phyloP scores from a whole-genome alignment of 2,329 filamentous ascomycete genomes.

The Gaeumannomyces sp. region DNA sequence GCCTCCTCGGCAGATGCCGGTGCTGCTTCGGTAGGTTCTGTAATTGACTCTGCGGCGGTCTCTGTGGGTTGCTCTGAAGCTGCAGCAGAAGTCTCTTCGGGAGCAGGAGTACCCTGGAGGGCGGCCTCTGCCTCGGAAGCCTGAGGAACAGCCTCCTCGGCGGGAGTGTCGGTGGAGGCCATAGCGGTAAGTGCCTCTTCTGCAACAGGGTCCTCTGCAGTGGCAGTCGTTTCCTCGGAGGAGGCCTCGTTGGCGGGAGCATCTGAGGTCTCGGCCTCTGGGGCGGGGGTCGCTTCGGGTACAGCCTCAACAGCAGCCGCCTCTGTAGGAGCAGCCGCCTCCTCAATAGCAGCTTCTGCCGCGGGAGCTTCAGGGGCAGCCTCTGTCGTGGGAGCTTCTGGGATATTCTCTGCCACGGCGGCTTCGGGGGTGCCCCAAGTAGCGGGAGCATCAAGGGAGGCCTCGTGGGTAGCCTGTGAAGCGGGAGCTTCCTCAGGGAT shows the following conservation, averaged over 20 bases:
- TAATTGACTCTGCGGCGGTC: conserved; percentile 6
- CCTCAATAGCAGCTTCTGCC: background rate
- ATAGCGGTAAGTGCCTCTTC: conserved; percentile 9
- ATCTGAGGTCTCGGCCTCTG: background rate
- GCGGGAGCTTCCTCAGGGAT: background rate
- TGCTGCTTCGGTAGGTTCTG: background rate
- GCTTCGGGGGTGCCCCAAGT: too few species aligned
- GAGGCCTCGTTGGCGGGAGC: background rate
- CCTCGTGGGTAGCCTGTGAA: too few species aligned
- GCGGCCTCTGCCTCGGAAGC: background rate
- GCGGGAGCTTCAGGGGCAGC: background rate
- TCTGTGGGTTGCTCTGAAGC: conserved; percentile 11
- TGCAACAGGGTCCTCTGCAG: conserved; percentile 1
- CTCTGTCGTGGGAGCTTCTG: background rate
- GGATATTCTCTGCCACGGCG: background rate
- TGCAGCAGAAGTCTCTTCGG: conserved; percentile 11
- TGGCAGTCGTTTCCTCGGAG: conserved; percentile 5
- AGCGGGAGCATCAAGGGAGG: background rate
- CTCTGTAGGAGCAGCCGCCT: background rate
- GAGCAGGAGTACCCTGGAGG: conserved; percentile 8
- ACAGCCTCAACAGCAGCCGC: background rate
- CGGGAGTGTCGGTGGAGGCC: conserved; percentile 10
- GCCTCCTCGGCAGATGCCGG: background rate
- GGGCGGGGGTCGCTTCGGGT: background rate
- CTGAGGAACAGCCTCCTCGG: conserved; percentile 6